A percentile compares a stretch with the other conserved stretches of the same genome.
Evolutionary conservation across 1,139 yeast genomes (phyloP).

Genomic region (Geotrichum bryndzae): DNA sequence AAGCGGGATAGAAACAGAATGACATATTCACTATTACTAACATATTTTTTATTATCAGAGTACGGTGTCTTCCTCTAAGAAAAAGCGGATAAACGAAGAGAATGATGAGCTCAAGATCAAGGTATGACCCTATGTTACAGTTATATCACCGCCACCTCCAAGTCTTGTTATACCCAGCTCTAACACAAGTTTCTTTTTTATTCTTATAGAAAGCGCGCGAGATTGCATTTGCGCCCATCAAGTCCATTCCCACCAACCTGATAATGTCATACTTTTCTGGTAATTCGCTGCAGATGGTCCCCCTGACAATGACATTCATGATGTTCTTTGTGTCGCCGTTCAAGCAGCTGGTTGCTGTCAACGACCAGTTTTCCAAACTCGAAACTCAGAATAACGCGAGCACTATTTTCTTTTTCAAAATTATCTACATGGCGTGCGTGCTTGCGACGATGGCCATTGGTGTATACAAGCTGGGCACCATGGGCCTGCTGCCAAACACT

Average conservation of each 20-base stretch:
- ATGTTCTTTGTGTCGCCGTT: conserved; percentile 66
- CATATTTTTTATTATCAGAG: conserved; percentile 3
- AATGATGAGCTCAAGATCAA: conserved; percentile 31
- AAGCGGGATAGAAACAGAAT: not conserved
- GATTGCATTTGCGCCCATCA: conserved; percentile 75
- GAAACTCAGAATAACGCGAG: conserved; percentile 31
- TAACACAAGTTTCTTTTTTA: not conserved
- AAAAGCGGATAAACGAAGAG: conserved; percentile 17
- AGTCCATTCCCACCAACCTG: conserved; percentile 78
- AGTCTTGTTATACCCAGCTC: conserved; percentile 20
- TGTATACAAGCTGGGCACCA: conserved; percentile 70
- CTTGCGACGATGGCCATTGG: conserved; percentile 67
- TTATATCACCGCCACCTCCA: not conserved
- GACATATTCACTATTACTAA: conserved; percentile 6
- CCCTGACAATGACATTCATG: conserved; percentile 86
- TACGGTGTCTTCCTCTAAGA: conserved; percentile 7
- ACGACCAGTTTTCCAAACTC: conserved; percentile 38
- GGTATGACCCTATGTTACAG: conserved; percentile 1
- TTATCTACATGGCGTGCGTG: conserved; percentile 54
- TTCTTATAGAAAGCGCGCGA: conserved; percentile 69
- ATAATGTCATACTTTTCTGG: conserved; percentile 95
- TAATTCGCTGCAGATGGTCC: conserved; percentile 79
- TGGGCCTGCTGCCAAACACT: conserved; percentile 89
- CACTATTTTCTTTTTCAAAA: conserved; percentile 46
- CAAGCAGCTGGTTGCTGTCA: conserved; percentile 59